phyloP scores from a whole-genome alignment of 306 rosid species.

The Hippophae gyantsensis region DNA sequence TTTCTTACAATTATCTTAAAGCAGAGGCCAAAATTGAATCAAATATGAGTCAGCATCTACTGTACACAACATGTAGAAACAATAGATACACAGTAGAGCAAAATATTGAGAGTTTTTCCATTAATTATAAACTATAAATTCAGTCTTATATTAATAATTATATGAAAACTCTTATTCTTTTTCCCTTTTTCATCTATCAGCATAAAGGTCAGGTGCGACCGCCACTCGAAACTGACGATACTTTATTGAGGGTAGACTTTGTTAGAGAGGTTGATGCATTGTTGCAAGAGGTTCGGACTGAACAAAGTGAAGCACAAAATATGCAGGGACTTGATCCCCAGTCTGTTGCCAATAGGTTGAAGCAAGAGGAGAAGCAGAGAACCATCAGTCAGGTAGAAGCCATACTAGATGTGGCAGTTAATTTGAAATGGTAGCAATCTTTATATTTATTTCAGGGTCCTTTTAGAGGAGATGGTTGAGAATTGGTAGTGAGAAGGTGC shows the following conservation, averaged over 20 bases:
- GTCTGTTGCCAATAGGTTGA: conserved; percentile 71
- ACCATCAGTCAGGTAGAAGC: conserved; percentile 66
- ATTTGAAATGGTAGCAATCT: conserved; percentile 51
- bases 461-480: not conserved
- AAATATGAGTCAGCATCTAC: no score
- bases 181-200: conserved; percentile 21
- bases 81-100: no score
- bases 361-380: conserved; percentile 79
- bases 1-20: no score
- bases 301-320: conserved; percentile 26
- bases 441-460: conserved; percentile 2
- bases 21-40: no score
- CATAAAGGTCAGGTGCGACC: conserved; percentile 66
- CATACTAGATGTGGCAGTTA: conserved; percentile 61
- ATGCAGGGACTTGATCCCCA: conserved; percentile 52
- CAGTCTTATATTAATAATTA: no score
- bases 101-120: no score
- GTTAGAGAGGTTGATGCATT: conserved; percentile 82
- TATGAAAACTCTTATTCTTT: no score
- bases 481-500: not conserved
- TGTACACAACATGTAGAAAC: no score
- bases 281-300: conserved; percentile 61
- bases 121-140: no score
- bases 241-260: conserved; percentile 74
- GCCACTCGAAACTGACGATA: conserved; percentile 51